These are phyloP conservation scores for Castanea mollissima DNA, from an alignment of 306 rosid species.

Conservation along the genomic window DNA sequence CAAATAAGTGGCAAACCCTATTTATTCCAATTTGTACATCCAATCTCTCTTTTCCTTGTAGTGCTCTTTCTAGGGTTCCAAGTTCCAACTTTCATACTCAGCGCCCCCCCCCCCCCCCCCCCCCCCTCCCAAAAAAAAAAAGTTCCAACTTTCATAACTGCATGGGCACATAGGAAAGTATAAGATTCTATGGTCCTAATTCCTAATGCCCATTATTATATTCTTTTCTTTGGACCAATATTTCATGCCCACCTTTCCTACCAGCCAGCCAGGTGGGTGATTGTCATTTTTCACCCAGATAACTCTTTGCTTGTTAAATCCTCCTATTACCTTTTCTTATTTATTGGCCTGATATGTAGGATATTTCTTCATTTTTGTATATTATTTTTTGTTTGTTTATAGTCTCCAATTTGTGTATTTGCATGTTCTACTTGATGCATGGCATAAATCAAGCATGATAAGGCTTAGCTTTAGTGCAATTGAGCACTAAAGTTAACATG, in stretches of 20 bases:
- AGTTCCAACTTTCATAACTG: constrained; percentile 22
- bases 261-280: background rate
- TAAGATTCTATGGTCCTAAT: constrained; percentile 36
- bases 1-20: constrained; percentile 20
- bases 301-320: background rate
- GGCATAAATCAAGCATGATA: background rate
- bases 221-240: background rate
- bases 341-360: background rate
- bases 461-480: too few species aligned
- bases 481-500: too few species aligned
- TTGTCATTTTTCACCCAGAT: background rate
- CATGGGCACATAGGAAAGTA: constrained; percentile 18
- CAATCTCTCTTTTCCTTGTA: constrained; percentile 3
- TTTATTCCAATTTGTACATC: constrained; percentile 25
- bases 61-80: constrained; percentile 33
- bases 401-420: background rate
- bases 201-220: constrained; percentile 1
- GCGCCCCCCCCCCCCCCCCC: too few species aligned
- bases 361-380: background rate
- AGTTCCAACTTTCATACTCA: constrained; percentile 22
- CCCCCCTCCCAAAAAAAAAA: too few species aligned
- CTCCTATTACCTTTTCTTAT: background rate
- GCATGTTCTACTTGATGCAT: background rate
- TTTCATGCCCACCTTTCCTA: background rate
- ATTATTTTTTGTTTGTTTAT: background rate